These are phyloP conservation scores for Phaeotremella skinneri DNA, from an alignment of 768 basidiomycete genomes.

Conservation along the genomic window DNA sequence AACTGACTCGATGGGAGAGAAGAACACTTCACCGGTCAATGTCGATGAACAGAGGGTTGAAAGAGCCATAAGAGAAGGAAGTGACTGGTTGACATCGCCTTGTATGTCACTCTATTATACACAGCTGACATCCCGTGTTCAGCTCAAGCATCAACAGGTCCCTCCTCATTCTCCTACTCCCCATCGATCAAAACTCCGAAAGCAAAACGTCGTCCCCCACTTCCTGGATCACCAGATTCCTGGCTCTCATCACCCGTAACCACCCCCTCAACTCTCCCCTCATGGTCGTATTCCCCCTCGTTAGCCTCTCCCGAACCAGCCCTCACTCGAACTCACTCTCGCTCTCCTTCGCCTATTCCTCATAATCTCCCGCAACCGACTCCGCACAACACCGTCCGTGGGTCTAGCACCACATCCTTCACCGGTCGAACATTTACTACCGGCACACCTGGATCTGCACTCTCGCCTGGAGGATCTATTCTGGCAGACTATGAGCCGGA, in stretches of 20 bases:
- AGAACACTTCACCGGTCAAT: neutral
- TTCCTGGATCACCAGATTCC: conserved; percentile 9
- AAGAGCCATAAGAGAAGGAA: conserved; percentile 4
- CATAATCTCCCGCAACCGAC: neutral
- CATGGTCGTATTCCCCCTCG: conserved; percentile 27
- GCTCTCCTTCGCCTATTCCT: conserved; percentile 17
- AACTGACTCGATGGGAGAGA: neutral
- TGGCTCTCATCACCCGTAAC: conserved; percentile 33
- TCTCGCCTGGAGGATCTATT: conserved; percentile 35
- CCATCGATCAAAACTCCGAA: conserved; percentile 19
- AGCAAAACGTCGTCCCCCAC: conserved; percentile 2
- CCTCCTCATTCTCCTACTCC: conserved; percentile 34
- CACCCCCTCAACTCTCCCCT: conserved; percentile 30
- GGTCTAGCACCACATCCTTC: conserved; percentile 16
- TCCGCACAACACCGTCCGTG: conserved; percentile 6
- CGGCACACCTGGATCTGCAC: conserved; percentile 24
- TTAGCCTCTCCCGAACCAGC: conserved; percentile 30
- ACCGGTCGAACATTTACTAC: conserved; percentile 10
- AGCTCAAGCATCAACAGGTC: conserved; percentile 30
- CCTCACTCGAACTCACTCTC: conserved; percentile 19
- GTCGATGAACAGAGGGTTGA: neutral
- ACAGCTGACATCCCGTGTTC: conserved; percentile 11
- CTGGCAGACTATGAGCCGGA: conserved; percentile 39
- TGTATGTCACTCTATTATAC: conserved; percentile 21
- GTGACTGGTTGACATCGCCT: conserved; percentile 39